Conservation (phyloP, 2,329 filamentous ascomycete genomes). For the Colletotrichum orchidophilum region DNA sequence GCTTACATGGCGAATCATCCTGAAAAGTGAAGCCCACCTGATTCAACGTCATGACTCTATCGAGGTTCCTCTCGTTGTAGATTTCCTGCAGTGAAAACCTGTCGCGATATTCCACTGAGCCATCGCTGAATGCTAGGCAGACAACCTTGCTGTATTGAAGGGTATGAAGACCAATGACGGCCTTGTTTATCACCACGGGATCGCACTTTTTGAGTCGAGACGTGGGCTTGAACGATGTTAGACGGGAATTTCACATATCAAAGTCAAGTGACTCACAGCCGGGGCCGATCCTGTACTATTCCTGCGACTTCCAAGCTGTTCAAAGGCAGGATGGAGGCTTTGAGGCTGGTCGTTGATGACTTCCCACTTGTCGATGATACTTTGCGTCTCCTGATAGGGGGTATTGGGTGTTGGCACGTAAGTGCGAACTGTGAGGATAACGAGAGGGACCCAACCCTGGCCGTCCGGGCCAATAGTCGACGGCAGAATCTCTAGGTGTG, state of each 20-base stretch:
- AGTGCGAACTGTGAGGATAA: constrained; percentile 79
- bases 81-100: constrained; percentile 76
- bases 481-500: constrained; percentile 79
- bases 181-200: constrained; percentile 74
- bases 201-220: constrained; percentile 69
- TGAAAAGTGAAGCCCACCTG: constrained; percentile 82
- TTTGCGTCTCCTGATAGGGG: constrained; percentile 73
- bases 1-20: constrained; percentile 71
- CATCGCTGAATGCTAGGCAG: constrained; percentile 80
- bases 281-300: constrained; percentile 52
- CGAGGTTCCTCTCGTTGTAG: constrained; percentile 69
- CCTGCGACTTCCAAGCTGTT: constrained; percentile 74
- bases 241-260: neutral
- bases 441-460: constrained; percentile 65
- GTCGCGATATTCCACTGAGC: constrained; percentile 82
- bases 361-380: constrained; percentile 85
- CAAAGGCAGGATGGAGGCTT: constrained; percentile 78
- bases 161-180: constrained; percentile 73
- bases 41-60: constrained; percentile 73
- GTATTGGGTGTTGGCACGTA: constrained; percentile 62
- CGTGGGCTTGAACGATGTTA: constrained; percentile 35
- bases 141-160: constrained; percentile 77
- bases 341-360: constrained; percentile 73
- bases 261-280: constrained; percentile 34
- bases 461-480: constrained; percentile 67